Conservation (phyloP, 495 filamentous ascomycete genomes). For the Penicillium turbatum region DNA sequence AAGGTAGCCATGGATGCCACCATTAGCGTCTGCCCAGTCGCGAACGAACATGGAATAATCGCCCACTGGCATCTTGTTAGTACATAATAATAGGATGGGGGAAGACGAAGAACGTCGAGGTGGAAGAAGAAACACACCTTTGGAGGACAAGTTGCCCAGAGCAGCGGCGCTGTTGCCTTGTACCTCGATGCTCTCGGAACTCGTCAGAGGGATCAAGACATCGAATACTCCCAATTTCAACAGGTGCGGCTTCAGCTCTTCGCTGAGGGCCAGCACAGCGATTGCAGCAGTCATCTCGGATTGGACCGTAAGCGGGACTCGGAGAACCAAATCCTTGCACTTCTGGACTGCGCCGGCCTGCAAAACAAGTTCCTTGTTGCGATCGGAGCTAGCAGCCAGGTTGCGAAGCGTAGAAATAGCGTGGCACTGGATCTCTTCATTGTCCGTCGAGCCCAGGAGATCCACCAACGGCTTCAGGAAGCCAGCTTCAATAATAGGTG, state of each 20-base stretch:
- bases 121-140: slow-evolving; percentile 58
- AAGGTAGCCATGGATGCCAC: slow-evolving; percentile 93
- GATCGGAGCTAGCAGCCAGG: slow-evolving; percentile 90
- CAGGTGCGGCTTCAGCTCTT: slow-evolving; percentile 89
- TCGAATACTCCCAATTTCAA: slow-evolving; percentile 95
- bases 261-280: slow-evolving; percentile 92
- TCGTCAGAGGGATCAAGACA: slow-evolving; percentile 90
- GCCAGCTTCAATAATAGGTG: slow-evolving; percentile 97
- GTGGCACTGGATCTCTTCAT: slow-evolving; percentile 98
- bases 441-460: slow-evolving; percentile 88
- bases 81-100: not conserved
- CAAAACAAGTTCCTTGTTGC: slow-evolving; percentile 93
- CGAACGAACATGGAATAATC: slow-evolving; percentile 95
- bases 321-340: slow-evolving; percentile 92
- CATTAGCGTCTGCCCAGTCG: slow-evolving; percentile 87
- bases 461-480: slow-evolving; percentile 93
- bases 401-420: slow-evolving; percentile 96
- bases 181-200: slow-evolving; percentile 93
- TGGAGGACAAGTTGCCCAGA: slow-evolving; percentile 91
- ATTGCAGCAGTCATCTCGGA: slow-evolving; percentile 99
- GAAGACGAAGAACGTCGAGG: not conserved
- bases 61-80: slow-evolving; percentile 58
- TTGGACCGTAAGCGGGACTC: slow-evolving; percentile 90
- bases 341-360: slow-evolving; percentile 97
- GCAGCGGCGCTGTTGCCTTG: slow-evolving; percentile 98